These are phyloP conservation scores for Candida ipomoeae DNA, from an alignment of 805 yeast genomes.

Conservation along the genomic window DNA sequence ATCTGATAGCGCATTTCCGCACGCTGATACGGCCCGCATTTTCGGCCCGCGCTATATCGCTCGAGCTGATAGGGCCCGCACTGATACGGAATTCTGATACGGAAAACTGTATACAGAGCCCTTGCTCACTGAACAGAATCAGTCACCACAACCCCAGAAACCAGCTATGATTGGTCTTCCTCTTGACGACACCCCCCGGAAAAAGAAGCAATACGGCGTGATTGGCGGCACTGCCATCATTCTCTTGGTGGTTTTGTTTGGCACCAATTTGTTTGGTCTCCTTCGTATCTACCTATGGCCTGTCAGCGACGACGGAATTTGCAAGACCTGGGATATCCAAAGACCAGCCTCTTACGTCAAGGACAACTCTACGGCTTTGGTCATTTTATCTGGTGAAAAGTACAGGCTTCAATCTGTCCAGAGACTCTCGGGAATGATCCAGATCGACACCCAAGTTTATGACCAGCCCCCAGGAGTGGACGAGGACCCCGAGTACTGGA, in stretches of 20 bases:
- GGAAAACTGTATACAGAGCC: not conserved
- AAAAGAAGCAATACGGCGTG: slow-evolving; percentile 11
- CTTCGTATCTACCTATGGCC: slow-evolving; percentile 18
- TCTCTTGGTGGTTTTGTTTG: slow-evolving; percentile 17
- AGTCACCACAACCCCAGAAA: no score
- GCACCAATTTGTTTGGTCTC: slow-evolving; percentile 19
- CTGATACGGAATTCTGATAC: not conserved
- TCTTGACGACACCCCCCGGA: slow-evolving; percentile 10
- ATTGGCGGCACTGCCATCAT: slow-evolving; percentile 5
- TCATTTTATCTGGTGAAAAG: slow-evolving; percentile 10
- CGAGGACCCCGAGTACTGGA: slow-evolving; percentile 17
- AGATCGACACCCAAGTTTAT: slow-evolving; percentile 17
- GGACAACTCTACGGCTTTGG: slow-evolving; percentile 29
- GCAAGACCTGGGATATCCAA: slow-evolving; percentile 13
- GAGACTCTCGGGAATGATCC: slow-evolving; percentile 14
- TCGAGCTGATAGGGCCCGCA: no score
- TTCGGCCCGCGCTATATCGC: no score
- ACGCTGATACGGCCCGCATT: no score
- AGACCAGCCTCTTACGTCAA: slow-evolving; percentile 23
- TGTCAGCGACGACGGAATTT: slow-evolving; percentile 13
- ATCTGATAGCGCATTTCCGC: not conserved
- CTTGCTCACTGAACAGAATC: not conserved
- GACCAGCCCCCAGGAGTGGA: slow-evolving; percentile 18
- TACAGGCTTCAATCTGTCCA: slow-evolving; percentile 11
- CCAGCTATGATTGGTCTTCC: slow-evolving; percentile 16